Evolutionary conservation across 73 alveolate genomes (phyloP).

Genomic region (Stentor roeselii): DNA sequence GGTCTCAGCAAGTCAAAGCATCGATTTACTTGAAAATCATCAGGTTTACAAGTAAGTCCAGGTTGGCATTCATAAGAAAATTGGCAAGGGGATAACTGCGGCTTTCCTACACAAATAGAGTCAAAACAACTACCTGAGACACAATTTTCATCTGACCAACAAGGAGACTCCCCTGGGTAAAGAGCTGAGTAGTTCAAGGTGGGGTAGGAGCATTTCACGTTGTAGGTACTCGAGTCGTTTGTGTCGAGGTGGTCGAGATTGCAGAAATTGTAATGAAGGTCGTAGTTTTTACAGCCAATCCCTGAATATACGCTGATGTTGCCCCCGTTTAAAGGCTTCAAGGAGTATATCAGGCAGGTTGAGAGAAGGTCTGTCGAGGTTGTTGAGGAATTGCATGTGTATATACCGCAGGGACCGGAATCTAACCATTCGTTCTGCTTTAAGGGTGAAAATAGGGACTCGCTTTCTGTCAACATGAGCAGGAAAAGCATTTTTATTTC

Average conservation of each 20-base stretch:
- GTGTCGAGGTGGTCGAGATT: neutral
- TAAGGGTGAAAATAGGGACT: neutral
- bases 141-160: neutral
- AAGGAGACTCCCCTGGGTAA: constrained; percentile 22
- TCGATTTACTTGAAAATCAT: neutral
- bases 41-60: neutral
- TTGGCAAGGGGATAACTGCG: neutral
- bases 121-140: neutral
- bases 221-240: neutral
- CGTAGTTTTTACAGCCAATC: neutral
- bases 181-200: neutral
- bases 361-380: neutral
- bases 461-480: neutral
- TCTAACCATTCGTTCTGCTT: neutral
- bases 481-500: neutral
- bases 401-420: neutral
- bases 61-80: neutral
- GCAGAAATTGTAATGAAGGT: neutral
- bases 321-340: neutral
- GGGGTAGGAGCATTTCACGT: constrained; percentile 3
- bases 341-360: neutral
- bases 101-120: neutral
- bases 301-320: neutral
- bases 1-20: neutral
- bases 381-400: neutral